phyloP scores from a whole-genome alignment of 2,329 filamentous ascomycete genomes.

The Didymella segeticola region DNA sequence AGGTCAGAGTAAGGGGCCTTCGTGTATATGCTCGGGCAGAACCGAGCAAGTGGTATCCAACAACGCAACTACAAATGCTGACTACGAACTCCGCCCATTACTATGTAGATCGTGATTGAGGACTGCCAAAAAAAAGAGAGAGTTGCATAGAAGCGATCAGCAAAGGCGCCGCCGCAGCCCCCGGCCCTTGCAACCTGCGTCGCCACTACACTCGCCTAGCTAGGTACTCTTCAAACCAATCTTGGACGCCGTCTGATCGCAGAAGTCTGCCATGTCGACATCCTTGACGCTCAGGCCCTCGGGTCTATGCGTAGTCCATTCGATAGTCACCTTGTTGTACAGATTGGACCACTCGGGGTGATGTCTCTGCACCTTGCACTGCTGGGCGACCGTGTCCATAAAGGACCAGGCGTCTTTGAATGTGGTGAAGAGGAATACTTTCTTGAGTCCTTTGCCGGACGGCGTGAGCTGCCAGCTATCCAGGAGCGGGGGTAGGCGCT shows the following conservation, averaged over 20 bases:
- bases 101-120: too few relatives aligned
- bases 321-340: conserved; percentile 42
- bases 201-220: too few relatives aligned
- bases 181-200: too few relatives aligned
- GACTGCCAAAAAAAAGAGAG: too few relatives aligned
- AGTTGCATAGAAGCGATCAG: too few relatives aligned
- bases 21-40: background rate
- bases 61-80: background rate
- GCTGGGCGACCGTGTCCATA: conserved; percentile 43
- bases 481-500: conserved; percentile 32
- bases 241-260: conserved; percentile 35
- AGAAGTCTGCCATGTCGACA: conserved; percentile 47
- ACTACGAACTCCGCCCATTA: too few relatives aligned
- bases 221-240: conserved; percentile 32
- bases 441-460: conserved; percentile 34
- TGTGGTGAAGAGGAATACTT: conserved; percentile 37
- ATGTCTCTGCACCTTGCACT: conserved; percentile 43
- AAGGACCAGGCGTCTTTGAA: conserved; percentile 44
- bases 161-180: too few relatives aligned
- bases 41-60: background rate
- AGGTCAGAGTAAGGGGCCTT: too few relatives aligned
- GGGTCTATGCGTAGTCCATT: conserved; percentile 48
- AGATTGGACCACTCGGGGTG: conserved; percentile 46
- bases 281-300: conserved; percentile 45
- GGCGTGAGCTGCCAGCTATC: conserved; percentile 34